Percentiles rank a stretch among this genome's conserved stretches.
phyloP scores from a whole-genome alignment of 2,329 filamentous ascomycete genomes.

The Penicillium paneum region DNA sequence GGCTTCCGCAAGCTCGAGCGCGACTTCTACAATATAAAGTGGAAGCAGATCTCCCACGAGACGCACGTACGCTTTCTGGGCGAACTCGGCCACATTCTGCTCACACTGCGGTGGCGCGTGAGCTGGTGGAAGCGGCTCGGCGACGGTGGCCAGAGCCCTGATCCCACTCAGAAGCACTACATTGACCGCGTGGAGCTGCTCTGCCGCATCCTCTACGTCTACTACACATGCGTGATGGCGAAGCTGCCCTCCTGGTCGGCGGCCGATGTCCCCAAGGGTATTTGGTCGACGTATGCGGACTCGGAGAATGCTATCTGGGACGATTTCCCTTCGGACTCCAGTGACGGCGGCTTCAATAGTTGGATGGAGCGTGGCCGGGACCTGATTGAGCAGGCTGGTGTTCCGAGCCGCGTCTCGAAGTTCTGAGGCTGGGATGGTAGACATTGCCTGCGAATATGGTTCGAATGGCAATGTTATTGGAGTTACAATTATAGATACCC shows the following conservation, averaged over 20 bases:
- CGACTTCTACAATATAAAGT: constrained; percentile 46
- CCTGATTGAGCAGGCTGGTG: constrained; percentile 42
- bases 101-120: constrained; percentile 45
- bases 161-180: constrained; percentile 40
- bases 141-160: constrained; percentile 35
- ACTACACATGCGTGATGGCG: constrained; percentile 44
- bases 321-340: constrained; percentile 42
- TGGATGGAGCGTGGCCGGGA: constrained; percentile 43
- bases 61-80: constrained; percentile 40
- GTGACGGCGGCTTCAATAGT: constrained; percentile 37
- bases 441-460: neutral
- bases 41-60: constrained; percentile 45
- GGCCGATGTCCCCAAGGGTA: constrained; percentile 38
- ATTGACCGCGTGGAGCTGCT: constrained; percentile 41
- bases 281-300: constrained; percentile 44
- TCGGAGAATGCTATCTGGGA: constrained; percentile 42
- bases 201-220: constrained; percentile 47
- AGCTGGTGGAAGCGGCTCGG: constrained; percentile 47
- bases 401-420: constrained; percentile 30
- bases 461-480: constrained; percentile 18
- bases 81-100: constrained; percentile 42
- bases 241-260: constrained; percentile 42
- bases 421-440: constrained; percentile 12
- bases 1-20: constrained; percentile 45
- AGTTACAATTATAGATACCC: constrained; percentile 38